Conservation (phyloP, 352 stramenopile species). For the Globisporangium radiosum region DNA sequence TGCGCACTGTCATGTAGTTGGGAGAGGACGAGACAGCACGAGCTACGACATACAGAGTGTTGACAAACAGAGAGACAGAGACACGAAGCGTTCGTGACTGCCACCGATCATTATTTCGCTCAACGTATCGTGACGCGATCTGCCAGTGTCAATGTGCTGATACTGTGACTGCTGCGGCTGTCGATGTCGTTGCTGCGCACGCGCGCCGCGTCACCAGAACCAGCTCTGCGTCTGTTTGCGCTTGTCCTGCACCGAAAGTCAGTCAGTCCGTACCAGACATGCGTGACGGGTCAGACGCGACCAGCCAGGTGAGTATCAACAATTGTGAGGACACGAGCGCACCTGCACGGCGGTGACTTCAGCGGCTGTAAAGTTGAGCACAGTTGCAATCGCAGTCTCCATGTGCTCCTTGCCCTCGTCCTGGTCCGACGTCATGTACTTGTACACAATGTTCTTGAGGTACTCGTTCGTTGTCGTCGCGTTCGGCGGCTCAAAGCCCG, state of each 20-base stretch:
- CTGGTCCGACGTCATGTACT: constrained; percentile 87
- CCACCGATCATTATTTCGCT: no score
- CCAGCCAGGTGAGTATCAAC: not conserved
- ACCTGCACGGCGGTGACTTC: constrained; percentile 63
- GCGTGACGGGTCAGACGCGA: not conserved
- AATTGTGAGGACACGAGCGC: not conserved
- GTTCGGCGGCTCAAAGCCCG: constrained; percentile 73
- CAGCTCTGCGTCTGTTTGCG: constrained; percentile 15
- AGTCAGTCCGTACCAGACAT: not conserved
- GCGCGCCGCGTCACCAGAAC: constrained; percentile 10
- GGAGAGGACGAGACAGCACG: not conserved
- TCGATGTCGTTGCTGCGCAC: no score
- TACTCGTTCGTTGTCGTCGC: constrained; percentile 84
- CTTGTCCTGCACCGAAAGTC: constrained; percentile 7
- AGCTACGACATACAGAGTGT: no score
- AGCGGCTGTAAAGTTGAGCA: constrained; percentile 76
- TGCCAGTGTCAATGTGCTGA: no score
- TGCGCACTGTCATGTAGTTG: not conserved
- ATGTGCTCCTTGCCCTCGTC: constrained; percentile 83
- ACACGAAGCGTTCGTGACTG: no score
- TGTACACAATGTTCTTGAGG: constrained; percentile 89
- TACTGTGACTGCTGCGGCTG: no score
- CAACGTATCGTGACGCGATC: no score
- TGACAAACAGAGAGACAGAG: no score
- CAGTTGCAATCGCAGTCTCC: constrained; percentile 84